A percentile compares a stretch with the other conserved stretches of the same genome.
phyloP scores from a whole-genome alignment of 2,329 filamentous ascomycete genomes.

The Colletotrichum orchidophilum region DNA sequence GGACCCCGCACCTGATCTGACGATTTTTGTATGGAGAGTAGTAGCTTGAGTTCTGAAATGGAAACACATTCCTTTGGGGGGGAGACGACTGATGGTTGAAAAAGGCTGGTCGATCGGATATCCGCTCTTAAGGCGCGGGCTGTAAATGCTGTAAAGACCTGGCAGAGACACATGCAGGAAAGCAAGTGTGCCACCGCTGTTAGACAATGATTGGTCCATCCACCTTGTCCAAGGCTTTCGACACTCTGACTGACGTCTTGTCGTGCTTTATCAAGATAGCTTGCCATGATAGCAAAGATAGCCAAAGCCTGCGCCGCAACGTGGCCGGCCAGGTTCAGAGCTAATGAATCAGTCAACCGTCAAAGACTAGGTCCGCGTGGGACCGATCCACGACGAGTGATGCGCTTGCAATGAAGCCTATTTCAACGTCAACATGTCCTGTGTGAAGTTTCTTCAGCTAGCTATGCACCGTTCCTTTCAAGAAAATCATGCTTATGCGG shows the following conservation, averaged over 20 bases:
- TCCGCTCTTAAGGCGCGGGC: not conserved
- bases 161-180: not conserved
- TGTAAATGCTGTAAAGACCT: not conserved
- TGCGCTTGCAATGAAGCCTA: conserved; percentile 13
- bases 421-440: conserved; percentile 17
- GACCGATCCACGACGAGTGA: not conserved
- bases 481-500: not conserved
- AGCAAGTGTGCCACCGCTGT: not conserved
- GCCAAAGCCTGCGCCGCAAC: not conserved
- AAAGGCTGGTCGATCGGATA: not conserved
- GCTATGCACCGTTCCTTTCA: not conserved
- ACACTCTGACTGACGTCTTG: not conserved
- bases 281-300: conserved; percentile 23
- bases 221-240: not conserved
- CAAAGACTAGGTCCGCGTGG: not conserved
- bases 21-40: not conserved
- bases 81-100: not conserved
- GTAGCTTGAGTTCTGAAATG: not conserved
- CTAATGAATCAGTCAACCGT: not conserved
- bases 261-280: conserved; percentile 7
- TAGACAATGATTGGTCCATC: not conserved
- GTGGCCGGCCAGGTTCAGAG: not conserved
- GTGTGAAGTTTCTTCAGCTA: too few relatives aligned
- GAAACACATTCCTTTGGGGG: not conserved
- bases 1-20: conserved; percentile 21